phyloP scores from a whole-genome alignment of 2,329 filamentous ascomycete species.

The Botrytis deweyae region DNA sequence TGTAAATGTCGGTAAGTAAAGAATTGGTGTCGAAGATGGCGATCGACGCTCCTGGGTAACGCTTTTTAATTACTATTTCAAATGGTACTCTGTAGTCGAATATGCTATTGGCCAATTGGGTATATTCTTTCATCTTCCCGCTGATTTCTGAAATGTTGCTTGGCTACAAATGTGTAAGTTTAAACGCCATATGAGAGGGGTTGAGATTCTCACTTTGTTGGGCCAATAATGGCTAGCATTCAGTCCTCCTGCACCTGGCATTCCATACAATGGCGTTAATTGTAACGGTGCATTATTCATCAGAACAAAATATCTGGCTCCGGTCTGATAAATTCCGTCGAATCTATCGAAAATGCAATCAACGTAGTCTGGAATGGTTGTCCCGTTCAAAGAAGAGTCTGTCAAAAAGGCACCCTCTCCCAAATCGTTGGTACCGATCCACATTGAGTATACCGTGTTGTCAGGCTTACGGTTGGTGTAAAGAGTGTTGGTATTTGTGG shows the following conservation, averaged over 20 bases:
- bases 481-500: constrained; percentile 41
- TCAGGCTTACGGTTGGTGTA: constrained; percentile 48
- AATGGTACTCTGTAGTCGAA: constrained; percentile 52
- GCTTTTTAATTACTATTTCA: constrained; percentile 44
- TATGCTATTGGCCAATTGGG: constrained; percentile 49
- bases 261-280: constrained; percentile 64
- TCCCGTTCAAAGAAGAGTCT: constrained; percentile 57
- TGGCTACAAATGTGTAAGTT: constrained; percentile 42
- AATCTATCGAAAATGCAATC: constrained; percentile 67
- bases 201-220: constrained; percentile 32
- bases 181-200: not conserved
- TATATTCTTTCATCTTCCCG: constrained; percentile 52
- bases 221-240: constrained; percentile 48
- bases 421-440: constrained; percentile 81
- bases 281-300: constrained; percentile 69
- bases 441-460: constrained; percentile 71
- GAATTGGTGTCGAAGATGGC: constrained; percentile 67
- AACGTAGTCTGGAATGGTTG: constrained; percentile 62
- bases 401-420: constrained; percentile 64
- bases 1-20: constrained; percentile 64
- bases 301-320: constrained; percentile 69
- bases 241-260: constrained; percentile 45
- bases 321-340: constrained; percentile 61
- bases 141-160: constrained; percentile 50
- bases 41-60: constrained; percentile 60